These are phyloP conservation scores for Pythium sp. DNA, from an alignment of 352 stramenopile genomes.

Conservation along the genomic window DNA sequence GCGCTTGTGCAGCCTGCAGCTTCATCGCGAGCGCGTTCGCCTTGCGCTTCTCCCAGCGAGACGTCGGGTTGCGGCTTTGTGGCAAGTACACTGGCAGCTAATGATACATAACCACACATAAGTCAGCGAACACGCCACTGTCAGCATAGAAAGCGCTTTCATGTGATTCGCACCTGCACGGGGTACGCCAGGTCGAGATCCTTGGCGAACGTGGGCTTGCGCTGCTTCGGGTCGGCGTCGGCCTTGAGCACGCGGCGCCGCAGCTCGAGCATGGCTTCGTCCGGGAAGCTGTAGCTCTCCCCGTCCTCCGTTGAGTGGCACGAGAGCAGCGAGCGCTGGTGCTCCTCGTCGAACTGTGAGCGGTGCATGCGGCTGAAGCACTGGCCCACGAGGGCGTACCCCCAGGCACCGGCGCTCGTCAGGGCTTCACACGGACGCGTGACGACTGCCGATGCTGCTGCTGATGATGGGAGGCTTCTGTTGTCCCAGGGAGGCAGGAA, in stretches of 20 bases:
- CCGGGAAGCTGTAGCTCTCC: constrained; percentile 33
- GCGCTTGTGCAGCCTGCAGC: constrained; percentile 15
- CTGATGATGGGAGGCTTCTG: constrained; percentile 18
- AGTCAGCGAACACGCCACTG: background rate
- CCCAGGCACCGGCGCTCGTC: constrained; percentile 17
- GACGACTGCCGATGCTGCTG: constrained; percentile 18
- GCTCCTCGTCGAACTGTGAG: constrained; percentile 68
- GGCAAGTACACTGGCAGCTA: background rate
- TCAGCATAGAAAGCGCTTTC: background rate
- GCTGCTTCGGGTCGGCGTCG: constrained; percentile 25
- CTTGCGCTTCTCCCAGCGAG: constrained; percentile 41
- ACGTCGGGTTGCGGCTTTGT: constrained; percentile 9
- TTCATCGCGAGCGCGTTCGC: constrained; percentile 21
- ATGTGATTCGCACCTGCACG: constrained; percentile 5
- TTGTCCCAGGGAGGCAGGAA: constrained; percentile 11
- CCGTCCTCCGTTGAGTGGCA: constrained; percentile 32
- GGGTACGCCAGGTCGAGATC: constrained; percentile 18
- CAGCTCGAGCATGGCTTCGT: constrained; percentile 69
- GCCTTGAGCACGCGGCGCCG: constrained; percentile 59
- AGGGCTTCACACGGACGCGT: constrained; percentile 20
- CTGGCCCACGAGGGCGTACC: constrained; percentile 33
- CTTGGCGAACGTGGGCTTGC: constrained; percentile 26
- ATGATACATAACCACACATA: background rate
- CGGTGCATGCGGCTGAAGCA: constrained; percentile 59
- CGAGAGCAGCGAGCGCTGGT: constrained; percentile 64